phyloP scores from a whole-genome alignment of 2,329 filamentous ascomycete species.

The Aspergillus costaricaensis region DNA sequence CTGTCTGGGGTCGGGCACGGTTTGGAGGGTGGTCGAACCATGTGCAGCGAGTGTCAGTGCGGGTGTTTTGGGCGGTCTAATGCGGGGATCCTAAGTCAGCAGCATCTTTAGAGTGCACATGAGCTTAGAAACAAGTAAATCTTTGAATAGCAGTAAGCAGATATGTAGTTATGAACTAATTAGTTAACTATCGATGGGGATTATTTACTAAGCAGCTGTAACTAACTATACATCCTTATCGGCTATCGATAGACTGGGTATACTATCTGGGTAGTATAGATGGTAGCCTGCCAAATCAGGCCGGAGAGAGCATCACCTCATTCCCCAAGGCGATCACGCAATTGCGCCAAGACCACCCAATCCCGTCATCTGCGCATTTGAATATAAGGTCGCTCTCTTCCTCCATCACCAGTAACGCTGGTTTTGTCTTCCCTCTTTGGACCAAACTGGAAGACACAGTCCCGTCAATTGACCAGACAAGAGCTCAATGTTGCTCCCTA shows the following conservation, averaged over 20 bases:
- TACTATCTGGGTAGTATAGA: not conserved
- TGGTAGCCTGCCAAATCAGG: slow-evolving; percentile 8
- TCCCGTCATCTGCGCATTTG: slow-evolving; percentile 16
- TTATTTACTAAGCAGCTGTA: not conserved
- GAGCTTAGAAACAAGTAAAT: not conserved
- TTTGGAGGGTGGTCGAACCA: slow-evolving; percentile 41
- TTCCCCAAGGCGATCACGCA: slow-evolving; percentile 30
- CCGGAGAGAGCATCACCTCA: slow-evolving; percentile 4
- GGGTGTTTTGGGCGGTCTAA: slow-evolving; percentile 42
- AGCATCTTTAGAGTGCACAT: too few relatives aligned
- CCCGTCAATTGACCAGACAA: not conserved
- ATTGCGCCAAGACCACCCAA: slow-evolving; percentile 35
- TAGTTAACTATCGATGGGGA: not conserved
- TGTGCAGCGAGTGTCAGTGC: slow-evolving; percentile 32
- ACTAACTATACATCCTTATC: not conserved
- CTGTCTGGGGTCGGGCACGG: slow-evolving; percentile 41
- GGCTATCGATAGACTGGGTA: not conserved
- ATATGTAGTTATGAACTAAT: too few relatives aligned
- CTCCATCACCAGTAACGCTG: slow-evolving; percentile 15
- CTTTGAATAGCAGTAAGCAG: too few relatives aligned
- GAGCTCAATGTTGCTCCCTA: not conserved
- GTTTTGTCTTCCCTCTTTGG: slow-evolving; percentile 3
- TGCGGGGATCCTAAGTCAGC: too few relatives aligned
- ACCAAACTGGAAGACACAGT: not conserved
- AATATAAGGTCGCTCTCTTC: slow-evolving; percentile 33